Conservation (phyloP, 2,329 filamentous ascomycete genomes). For the Phialophora macrospora region DNA sequence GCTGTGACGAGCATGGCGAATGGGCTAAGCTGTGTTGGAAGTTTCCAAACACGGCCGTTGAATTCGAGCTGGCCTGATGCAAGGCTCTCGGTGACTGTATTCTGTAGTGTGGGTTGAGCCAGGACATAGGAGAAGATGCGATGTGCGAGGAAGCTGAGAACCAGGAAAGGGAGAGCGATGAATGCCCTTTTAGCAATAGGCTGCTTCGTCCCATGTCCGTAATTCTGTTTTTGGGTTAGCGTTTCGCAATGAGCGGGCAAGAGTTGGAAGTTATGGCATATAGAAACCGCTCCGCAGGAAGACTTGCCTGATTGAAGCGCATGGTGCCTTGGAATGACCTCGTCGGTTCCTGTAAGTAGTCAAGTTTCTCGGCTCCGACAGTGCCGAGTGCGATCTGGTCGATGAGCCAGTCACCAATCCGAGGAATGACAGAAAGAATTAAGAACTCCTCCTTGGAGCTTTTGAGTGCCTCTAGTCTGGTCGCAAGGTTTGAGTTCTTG, state of each 20-base stretch:
- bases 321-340: conserved; percentile 38
- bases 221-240: conserved; percentile 2
- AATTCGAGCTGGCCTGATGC: neutral
- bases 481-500: neutral
- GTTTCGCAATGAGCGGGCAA: neutral
- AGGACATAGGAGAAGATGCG: conserved; percentile 11
- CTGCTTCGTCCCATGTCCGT: neutral
- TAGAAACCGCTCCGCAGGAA: neutral
- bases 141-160: conserved; percentile 8
- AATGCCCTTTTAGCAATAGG: conserved; percentile 16
- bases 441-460: conserved; percentile 9
- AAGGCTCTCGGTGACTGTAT: neutral
- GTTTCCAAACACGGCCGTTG: conserved; percentile 4
- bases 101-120: neutral
- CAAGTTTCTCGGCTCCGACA: conserved; percentile 38
- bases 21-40: conserved; percentile 9
- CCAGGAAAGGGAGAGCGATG: conserved; percentile 12
- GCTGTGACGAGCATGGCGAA: conserved; percentile 12
- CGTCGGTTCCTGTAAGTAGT: conserved; percentile 42
- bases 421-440: conserved; percentile 4
- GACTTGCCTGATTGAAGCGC: conserved; percentile 39
- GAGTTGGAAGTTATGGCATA: neutral
- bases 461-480: conserved; percentile 1
- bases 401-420: conserved; percentile 1
- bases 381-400: neutral